phyloP scores from a whole-genome alignment of 495 filamentous ascomycete genomes.

The Talaromyces adpressus region DNA sequence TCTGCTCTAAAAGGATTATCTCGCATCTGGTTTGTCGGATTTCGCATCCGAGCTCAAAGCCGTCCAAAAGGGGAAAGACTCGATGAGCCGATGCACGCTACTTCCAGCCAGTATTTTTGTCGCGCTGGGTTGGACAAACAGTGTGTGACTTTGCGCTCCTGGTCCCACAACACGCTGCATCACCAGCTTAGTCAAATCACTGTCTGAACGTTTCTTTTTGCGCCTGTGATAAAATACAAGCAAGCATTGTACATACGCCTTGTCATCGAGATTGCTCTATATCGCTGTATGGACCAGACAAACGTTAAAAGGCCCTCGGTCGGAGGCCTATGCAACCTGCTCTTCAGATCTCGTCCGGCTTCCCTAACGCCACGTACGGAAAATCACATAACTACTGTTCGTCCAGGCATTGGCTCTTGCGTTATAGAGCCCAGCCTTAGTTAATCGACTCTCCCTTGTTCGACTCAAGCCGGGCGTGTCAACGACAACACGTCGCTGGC shows the following conservation, averaged over 20 bases:
- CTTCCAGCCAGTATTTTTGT: neutral
- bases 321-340: neutral
- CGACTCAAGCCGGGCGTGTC: neutral
- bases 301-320: neutral
- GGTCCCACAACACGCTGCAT: neutral
- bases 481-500: neutral
- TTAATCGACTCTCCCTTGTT: neutral
- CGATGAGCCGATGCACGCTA: neutral
- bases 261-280: neutral
- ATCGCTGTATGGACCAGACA: neutral
- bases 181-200: neutral
- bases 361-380: neutral
- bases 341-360: neutral
- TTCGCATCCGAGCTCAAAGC: neutral
- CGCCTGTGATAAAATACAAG: neutral
- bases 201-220: neutral
- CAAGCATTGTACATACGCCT: neutral
- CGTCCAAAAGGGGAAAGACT: neutral
- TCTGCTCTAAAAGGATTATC: neutral
- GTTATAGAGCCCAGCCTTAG: neutral
- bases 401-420: neutral
- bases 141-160: neutral
- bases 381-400: neutral
- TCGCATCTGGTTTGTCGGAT: constrained; percentile 3
- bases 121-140: neutral